These are phyloP conservation scores for Fraxinus albicans DNA, from an alignment of 305 asterid genomes.

Conservation along the genomic window DNA sequence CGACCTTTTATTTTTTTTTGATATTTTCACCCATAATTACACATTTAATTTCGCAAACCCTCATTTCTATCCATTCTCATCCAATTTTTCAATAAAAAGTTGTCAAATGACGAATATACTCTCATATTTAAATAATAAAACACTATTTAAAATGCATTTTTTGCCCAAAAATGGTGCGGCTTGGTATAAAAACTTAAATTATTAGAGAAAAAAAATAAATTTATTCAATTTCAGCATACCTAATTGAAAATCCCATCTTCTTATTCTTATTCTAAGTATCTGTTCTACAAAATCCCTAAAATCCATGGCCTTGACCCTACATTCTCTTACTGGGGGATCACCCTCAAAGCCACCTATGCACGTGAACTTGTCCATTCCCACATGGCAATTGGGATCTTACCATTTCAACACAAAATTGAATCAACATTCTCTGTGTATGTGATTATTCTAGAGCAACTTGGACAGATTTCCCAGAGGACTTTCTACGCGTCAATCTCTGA, in stretches of 20 bases:
- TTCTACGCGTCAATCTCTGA: conserved; percentile 46
- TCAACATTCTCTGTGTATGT: not conserved
- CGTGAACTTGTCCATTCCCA: conserved; percentile 69
- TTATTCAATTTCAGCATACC: not conserved
- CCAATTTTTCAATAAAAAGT: too few species aligned
- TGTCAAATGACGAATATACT: too few species aligned
- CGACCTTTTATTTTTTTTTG: too few species aligned
- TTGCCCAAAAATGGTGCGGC: too few species aligned
- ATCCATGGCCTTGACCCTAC: not conserved
- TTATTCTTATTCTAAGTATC: not conserved
- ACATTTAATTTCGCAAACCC: too few species aligned
- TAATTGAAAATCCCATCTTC: too few species aligned
- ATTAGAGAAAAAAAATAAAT: not conserved
- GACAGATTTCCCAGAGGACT: not conserved
- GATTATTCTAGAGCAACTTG: conserved; percentile 19
- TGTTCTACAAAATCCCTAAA: conserved; percentile 20
- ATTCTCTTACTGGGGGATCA: conserved; percentile 17
- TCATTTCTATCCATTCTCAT: too few species aligned
- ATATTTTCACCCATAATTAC: too few species aligned
- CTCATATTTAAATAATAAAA: too few species aligned
- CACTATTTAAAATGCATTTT: too few species aligned
- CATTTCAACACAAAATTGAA: conserved; percentile 10
- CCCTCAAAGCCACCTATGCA: conserved; percentile 33
- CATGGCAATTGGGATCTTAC: conserved; percentile 27
- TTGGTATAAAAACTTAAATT: too few species aligned